phyloP scores from a whole-genome alignment of 2,329 filamentous ascomycete species.

The Mycosphaerella sp. region DNA sequence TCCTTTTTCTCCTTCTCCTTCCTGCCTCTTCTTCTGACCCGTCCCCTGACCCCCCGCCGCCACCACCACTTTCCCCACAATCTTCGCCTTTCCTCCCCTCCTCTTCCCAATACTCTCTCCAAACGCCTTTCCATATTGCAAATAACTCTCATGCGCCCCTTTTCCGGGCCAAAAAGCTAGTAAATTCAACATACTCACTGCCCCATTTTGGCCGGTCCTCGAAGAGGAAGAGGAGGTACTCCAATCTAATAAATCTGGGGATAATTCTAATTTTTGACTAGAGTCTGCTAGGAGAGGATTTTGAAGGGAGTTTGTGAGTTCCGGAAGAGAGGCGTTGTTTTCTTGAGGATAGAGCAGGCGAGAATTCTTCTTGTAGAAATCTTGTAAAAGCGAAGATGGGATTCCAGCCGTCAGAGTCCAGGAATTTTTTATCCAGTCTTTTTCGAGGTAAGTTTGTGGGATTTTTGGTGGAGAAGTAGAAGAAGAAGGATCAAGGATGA shows the following conservation, averaged over 20 bases:
- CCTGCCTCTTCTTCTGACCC: constrained; percentile 26
- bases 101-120: constrained; percentile 43
- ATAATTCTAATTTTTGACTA: constrained; percentile 33
- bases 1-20: constrained; percentile 23
- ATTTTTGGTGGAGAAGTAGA: constrained; percentile 22
- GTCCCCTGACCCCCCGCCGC: background rate
- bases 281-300: constrained; percentile 31
- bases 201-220: constrained; percentile 29
- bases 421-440: constrained; percentile 26
- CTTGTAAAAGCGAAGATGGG: constrained; percentile 39
- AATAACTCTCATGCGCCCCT: constrained; percentile 47
- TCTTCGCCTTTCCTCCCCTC: constrained; percentile 54
- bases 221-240: too few relatives aligned
- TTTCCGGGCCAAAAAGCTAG: constrained; percentile 50
- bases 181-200: constrained; percentile 59
- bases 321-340: constrained; percentile 28
- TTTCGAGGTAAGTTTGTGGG: constrained; percentile 19
- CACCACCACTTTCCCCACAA: constrained; percentile 52
- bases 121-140: constrained; percentile 53
- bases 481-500: constrained; percentile 35
- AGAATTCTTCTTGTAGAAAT: constrained; percentile 33
- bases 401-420: constrained; percentile 39
- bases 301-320: constrained; percentile 13
- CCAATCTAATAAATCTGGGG: too few relatives aligned
- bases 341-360: constrained; percentile 35